These are phyloP conservation scores for Symmetrospora coprosmae DNA, from an alignment of 768 basidiomycete genomes.

Conservation along the genomic window DNA sequence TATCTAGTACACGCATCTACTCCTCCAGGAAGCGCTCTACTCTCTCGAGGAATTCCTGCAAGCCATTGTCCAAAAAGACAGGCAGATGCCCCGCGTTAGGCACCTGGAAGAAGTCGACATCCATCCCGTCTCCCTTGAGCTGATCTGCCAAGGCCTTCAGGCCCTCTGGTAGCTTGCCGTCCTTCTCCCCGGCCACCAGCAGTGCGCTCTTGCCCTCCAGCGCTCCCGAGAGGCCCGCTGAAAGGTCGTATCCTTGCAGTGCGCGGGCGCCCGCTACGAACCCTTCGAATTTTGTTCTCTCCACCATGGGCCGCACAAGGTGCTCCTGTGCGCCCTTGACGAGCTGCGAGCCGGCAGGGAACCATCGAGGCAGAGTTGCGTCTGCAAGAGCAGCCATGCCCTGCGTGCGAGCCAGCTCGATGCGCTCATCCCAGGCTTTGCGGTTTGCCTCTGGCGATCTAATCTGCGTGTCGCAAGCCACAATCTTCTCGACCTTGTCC, in stretches of 20 bases:
- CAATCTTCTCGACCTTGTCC: constrained; percentile 25
- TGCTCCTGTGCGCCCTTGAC: constrained; percentile 28
- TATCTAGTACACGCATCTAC: background rate
- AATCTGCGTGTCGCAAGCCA: constrained; percentile 37
- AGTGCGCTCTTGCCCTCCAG: constrained; percentile 32
- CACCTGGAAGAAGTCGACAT: constrained; percentile 29
- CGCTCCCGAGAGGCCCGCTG: constrained; percentile 29
- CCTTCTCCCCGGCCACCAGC: constrained; percentile 35
- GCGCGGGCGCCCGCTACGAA: constrained; percentile 34
- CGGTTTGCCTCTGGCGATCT: constrained; percentile 35
- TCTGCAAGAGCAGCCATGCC: constrained; percentile 34
- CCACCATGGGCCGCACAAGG: constrained; percentile 31
- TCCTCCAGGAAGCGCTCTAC: constrained; percentile 4
- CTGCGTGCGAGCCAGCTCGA: constrained; percentile 31
- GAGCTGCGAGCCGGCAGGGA: constrained; percentile 30
- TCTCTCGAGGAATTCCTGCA: constrained; percentile 3
- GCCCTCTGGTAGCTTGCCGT: constrained; percentile 35
- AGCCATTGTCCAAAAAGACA: constrained; percentile 31
- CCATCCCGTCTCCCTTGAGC: constrained; percentile 29
- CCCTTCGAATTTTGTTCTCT: constrained; percentile 32
- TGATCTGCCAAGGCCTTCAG: constrained; percentile 29
- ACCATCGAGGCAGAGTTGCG: constrained; percentile 36
- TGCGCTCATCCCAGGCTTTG: constrained; percentile 37
- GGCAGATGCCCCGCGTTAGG: constrained; percentile 35
- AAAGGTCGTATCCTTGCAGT: constrained; percentile 35